These are phyloP conservation scores for Alternaria arbusti DNA, from an alignment of 2,329 filamentous ascomycete species.

Conservation along the genomic window DNA sequence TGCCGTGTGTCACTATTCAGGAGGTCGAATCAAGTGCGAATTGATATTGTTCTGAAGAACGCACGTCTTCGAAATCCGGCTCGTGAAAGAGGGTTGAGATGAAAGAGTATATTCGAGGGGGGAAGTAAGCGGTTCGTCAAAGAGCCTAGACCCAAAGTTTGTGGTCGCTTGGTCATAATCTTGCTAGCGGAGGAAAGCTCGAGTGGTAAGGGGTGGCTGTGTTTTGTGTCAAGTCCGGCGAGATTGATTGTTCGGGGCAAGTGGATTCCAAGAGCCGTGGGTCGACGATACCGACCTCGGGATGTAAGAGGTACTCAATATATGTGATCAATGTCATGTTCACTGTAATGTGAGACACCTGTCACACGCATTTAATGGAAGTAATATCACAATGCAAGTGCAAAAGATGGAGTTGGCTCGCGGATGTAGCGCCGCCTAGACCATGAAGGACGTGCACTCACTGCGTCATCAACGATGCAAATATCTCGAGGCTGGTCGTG, in stretches of 20 bases:
- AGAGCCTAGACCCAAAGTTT: slow-evolving; percentile 35
- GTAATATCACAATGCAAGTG: neutral
- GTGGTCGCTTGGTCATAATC: slow-evolving; percentile 32
- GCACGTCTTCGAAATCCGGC: neutral
- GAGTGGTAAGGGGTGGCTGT: slow-evolving; percentile 33
- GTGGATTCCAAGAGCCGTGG: slow-evolving; percentile 32
- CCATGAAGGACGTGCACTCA: neutral
- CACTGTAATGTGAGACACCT: neutral
- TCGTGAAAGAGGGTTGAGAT: slow-evolving; percentile 13
- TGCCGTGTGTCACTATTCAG: neutral
- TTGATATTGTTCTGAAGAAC: neutral
- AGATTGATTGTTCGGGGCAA: slow-evolving; percentile 28
- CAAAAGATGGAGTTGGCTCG: neutral
- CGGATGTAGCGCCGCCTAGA: neutral
- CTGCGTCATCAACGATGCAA: neutral
- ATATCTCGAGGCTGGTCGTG: neutral
- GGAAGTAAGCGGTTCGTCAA: slow-evolving; percentile 27
- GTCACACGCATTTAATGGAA: neutral
- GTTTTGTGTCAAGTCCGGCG: slow-evolving; percentile 24
- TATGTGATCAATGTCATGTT: neutral
- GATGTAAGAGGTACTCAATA: neutral
- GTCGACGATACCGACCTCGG: slow-evolving; percentile 8
- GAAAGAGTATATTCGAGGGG: slow-evolving; percentile 27
- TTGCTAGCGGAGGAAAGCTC: slow-evolving; percentile 27
- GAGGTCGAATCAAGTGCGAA: neutral